Conservation (phyloP, 495 filamentous ascomycete genomes). For the Penicillium cosmopolitanum region DNA sequence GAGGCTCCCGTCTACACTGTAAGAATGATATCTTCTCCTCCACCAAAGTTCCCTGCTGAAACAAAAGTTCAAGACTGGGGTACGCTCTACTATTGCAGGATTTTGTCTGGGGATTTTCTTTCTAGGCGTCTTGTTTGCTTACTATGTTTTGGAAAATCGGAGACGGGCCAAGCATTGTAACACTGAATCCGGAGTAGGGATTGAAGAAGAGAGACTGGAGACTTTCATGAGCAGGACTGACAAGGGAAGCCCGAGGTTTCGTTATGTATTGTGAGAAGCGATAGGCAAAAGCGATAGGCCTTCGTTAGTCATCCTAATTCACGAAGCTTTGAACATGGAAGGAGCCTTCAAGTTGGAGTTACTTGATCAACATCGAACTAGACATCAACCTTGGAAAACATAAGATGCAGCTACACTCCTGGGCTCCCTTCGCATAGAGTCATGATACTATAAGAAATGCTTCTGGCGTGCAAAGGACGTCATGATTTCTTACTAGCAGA, state of each 20-base stretch:
- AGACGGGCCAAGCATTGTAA: background rate
- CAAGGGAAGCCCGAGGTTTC: background rate
- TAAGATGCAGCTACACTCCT: no score
- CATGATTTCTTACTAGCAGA: no score
- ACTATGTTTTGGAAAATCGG: background rate
- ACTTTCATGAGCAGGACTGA: background rate
- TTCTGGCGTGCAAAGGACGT: no score
- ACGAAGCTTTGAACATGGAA: no score
- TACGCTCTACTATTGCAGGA: background rate
- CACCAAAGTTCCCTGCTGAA: background rate
- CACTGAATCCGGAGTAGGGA: background rate
- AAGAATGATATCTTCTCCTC: background rate
- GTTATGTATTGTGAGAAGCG: background rate
- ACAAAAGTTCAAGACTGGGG: background rate
- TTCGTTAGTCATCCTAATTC: no score
- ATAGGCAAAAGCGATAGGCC: no score
- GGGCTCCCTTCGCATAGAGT: no score
- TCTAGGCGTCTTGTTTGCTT: background rate
- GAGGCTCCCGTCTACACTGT: conserved; percentile 14
- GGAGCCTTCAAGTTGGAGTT: no score
- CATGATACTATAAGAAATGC: no score
- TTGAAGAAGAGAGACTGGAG: background rate
- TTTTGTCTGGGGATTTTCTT: background rate
- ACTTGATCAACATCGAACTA: no score
- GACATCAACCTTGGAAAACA: no score